These are phyloP conservation scores for Neurospora tetrasperma DNA, from an alignment of 495 filamentous ascomycete genomes.

Conservation along the genomic window DNA sequence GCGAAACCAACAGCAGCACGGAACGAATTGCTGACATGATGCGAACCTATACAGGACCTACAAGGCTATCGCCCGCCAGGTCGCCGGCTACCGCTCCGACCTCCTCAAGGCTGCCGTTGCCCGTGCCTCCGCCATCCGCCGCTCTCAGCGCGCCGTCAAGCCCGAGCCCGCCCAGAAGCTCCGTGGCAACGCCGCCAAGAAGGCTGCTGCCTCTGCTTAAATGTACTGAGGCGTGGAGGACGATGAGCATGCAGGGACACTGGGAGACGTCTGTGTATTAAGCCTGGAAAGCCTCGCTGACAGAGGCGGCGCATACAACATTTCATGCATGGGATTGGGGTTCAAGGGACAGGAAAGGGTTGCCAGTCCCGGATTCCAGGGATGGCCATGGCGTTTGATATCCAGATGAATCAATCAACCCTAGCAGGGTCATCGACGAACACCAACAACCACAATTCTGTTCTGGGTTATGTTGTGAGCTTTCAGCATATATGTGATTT, in stretches of 20 bases:
- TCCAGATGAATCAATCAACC: slow-evolving; percentile 21
- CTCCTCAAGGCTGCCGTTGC: slow-evolving; percentile 78
- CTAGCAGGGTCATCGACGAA: slow-evolving; percentile 11
- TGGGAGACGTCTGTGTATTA: slow-evolving; percentile 14
- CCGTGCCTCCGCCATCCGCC: slow-evolving; percentile 77
- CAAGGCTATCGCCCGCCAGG: slow-evolving; percentile 67
- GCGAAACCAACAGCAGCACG: background rate
- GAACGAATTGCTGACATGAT: slow-evolving; percentile 15
- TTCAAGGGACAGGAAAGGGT: slow-evolving; percentile 14
- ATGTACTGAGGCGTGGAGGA: slow-evolving; percentile 7
- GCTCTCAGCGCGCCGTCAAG: slow-evolving; percentile 71
- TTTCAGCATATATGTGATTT: background rate
- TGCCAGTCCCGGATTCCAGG: slow-evolving; percentile 23
- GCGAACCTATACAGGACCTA: slow-evolving; percentile 57
- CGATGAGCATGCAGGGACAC: slow-evolving; percentile 1
- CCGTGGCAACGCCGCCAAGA: slow-evolving; percentile 72
- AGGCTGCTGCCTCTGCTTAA: slow-evolving; percentile 38
- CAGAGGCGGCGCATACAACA: slow-evolving; percentile 9
- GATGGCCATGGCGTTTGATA: slow-evolving; percentile 31
- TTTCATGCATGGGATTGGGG: slow-evolving; percentile 15
- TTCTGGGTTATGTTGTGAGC: background rate
- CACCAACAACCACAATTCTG: background rate
- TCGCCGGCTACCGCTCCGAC: slow-evolving; percentile 75
- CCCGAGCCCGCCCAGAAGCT: slow-evolving; percentile 58
- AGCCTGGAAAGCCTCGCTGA: slow-evolving; percentile 8